These are phyloP conservation scores for Geotrichum europaeum DNA, from an alignment of 1,139 yeast species.

Conservation along the genomic window DNA sequence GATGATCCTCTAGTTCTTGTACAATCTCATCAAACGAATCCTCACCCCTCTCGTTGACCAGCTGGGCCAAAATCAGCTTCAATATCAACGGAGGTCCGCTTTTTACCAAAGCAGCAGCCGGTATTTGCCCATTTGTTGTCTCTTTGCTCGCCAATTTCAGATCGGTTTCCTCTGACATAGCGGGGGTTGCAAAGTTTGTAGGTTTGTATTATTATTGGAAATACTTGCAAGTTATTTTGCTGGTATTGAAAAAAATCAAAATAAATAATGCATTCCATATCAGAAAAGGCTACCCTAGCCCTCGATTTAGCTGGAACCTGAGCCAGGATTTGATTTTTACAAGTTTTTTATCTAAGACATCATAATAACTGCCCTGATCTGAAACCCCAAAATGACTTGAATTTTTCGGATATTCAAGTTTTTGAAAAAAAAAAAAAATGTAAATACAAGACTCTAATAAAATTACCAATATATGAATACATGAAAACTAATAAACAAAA, in stretches of 20 bases:
- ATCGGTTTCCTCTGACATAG: not conserved
- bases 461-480: not conserved
- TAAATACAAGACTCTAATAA: not conserved
- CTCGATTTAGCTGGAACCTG: not conserved
- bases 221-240: not conserved
- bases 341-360: no score
- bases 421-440: not conserved
- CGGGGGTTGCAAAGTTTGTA: no score
- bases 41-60: constrained; percentile 34
- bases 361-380: no score
- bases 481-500: not conserved
- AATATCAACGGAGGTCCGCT: constrained; percentile 21
- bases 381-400: no score
- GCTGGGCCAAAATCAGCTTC: constrained; percentile 34
- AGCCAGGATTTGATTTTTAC: no score
- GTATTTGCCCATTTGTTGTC: not conserved
- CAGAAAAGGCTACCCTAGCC: not conserved
- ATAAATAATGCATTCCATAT: not conserved
- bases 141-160: not conserved
- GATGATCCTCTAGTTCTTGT: constrained; percentile 30
- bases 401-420: no score
- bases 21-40: constrained; percentile 28
- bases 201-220: not conserved
- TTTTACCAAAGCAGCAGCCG: not conserved
- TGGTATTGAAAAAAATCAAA: not conserved